Base-by-base conservation (phyloP, 306 rosid species). In the Canavalia gladiata region DNA sequence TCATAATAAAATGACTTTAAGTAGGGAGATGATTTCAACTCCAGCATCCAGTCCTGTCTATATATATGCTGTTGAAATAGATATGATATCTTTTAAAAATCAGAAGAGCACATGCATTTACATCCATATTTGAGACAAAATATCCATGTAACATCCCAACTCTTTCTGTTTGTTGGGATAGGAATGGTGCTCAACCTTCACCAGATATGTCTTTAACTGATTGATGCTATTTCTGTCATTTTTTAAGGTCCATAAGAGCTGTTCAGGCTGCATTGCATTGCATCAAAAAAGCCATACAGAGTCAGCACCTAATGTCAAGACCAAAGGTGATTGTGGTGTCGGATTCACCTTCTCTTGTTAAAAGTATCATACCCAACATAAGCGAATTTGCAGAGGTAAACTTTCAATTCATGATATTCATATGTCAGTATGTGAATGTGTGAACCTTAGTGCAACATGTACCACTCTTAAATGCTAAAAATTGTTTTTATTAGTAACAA, bases 371-470 rank as follows among this genome's bases (percentile, higher is more conserved):
- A 34, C 91, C 86, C 9, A 80, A 85, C 77, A 81, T 95, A 57
- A 86, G 89, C 79, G 87, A 88, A 86, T 89, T 93, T 85, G 96
- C 99, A 0, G 96, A 95, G 99, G 99, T 93, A 89, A 75, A 55
- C 66, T 74, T 60, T 70, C 67, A 81, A 52, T 77, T 68, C 79
- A 58, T 73, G 25, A 18, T 18, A 18, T 18, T 18, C 25, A 18
- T 18, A 18, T 18, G 25, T 18, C 25, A 18, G 25, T 18, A 18
- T 18, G 25, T 18, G 37, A 6, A 51, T 77, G 68, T 25, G 29
- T 34, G 39, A 72, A 45, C 18, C 65, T 29, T 60, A 63, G 34
- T 73, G 69, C 42, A 31, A 4, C 77, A 51, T 75, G 42, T 43
- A 63, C 34, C 75, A 45, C 60, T 65, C 8, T 18, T 35, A 66